Evolutionary conservation across 805 yeast genomes (phyloP), one percentile per base, ranked within the genome.

Genomic region (Candida broadrunensis): DNA sequence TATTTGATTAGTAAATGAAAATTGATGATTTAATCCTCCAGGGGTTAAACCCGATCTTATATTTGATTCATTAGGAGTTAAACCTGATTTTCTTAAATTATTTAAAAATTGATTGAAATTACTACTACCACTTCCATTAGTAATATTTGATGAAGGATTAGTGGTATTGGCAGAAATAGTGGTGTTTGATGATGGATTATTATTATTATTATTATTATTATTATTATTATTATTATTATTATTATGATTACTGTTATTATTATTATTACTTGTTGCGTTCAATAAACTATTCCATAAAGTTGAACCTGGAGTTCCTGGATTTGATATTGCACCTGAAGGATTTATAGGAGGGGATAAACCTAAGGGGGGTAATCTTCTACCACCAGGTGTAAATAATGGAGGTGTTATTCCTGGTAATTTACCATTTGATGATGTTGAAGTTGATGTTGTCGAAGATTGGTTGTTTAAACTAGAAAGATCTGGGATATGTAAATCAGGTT

Each of bases 41-140:
- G 90, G 90, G 0, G 90, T 82, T 20, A 83, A 57, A 0, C 93
- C 91, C 0, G 86, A 70, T 48, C 95, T 71, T 37, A 87, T 49
- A 37, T 80, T 75, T 4, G 88, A 77, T 55, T 86, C 95, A 58
- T 81, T 85, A 2, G 93, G 93, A 0, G 89, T 83, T 35, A 87
- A 65, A 0, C 88, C 91, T 0, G 86, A 58, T 45, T 78, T 67
- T 27, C 70, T 55, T 37, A 66, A 55, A 16, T 60, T 52, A 46
- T 53, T 58, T 12, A 59, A 47, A 46, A 63, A 63, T 46, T 59
- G 69, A 33, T 47, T 50, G 35, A 49, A 55, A 21, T 21, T 21
- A 21, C 9, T 21, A 21, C 24, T 21, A 21, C 24, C 24, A 18
- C 49, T 49, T 15, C n/a, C 7, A 25, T 25, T 25, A 9, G 29